phyloP scores from a whole-genome alignment of 148 eudicot genomes.

The Rhododendron ovatum region DNA sequence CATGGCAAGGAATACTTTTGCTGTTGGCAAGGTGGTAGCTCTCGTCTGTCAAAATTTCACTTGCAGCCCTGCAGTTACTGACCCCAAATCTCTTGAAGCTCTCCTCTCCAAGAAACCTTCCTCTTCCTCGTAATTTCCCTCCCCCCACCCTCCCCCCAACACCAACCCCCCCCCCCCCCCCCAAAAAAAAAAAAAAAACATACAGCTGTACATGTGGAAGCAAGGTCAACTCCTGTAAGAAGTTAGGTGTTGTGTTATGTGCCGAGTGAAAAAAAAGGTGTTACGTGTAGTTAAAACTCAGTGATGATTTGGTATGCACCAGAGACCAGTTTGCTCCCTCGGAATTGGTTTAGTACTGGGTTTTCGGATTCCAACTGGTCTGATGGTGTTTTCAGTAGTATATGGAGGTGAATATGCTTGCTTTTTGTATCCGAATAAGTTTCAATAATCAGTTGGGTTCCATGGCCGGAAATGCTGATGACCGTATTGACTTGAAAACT shows the following conservation, averaged over 20 bases:
- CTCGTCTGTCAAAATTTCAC: constrained; percentile 78
- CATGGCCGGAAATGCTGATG: neutral
- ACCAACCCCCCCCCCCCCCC: too few species aligned
- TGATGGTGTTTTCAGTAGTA: neutral
- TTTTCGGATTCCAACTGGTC: neutral
- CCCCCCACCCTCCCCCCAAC: too few species aligned
- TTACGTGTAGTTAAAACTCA: neutral
- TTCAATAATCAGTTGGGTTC: neutral
- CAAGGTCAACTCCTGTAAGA: neutral
- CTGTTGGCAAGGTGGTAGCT: constrained; percentile 53
- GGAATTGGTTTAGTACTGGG: neutral
- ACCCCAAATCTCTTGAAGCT: constrained; percentile 54
- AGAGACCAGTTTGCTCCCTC: neutral
- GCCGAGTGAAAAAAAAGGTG: neutral
- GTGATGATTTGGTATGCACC: neutral
- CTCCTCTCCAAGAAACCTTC: constrained; percentile 33
- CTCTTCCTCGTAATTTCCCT: neutral
- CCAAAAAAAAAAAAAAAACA: neutral
- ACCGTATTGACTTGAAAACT: neutral
- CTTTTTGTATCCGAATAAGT: neutral
- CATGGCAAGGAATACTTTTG: constrained; percentile 58
- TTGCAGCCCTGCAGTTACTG: constrained; percentile 65
- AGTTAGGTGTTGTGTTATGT: neutral
- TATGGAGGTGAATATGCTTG: neutral
- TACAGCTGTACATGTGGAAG: neutral